These are phyloP conservation scores for Aphanomyces astaci DNA, from an alignment of 352 stramenopile species.

Conservation along the genomic window DNA sequence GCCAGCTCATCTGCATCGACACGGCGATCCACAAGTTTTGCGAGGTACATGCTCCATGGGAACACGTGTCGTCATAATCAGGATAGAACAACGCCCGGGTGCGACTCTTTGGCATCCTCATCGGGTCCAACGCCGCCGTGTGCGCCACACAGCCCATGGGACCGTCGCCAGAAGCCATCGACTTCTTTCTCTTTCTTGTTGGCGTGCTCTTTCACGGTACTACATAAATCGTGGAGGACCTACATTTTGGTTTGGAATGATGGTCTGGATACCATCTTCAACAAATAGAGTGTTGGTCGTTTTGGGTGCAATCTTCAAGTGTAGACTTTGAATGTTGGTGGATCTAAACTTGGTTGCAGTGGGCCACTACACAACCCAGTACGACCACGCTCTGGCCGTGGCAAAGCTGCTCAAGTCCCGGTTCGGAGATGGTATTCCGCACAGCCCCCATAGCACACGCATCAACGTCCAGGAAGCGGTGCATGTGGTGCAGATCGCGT, in stretches of 20 bases:
- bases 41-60: conserved; percentile 26
- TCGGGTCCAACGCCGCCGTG: conserved; percentile 53
- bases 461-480: conserved; percentile 14
- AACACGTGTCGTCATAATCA: too few species aligned
- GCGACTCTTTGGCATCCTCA: conserved; percentile 56
- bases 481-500: neutral
- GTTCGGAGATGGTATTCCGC: conserved; percentile 64
- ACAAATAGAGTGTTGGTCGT: neutral
- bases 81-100: conserved; percentile 62
- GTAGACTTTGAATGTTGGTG: neutral
- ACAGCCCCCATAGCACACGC: conserved; percentile 19
- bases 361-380: conserved; percentile 14
- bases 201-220: conserved; percentile 71
- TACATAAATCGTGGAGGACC: too few species aligned
- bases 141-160: conserved; percentile 41
- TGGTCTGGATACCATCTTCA: too few species aligned
- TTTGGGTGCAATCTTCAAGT: too few species aligned
- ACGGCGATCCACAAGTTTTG: conserved; percentile 60
- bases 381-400: conserved; percentile 39
- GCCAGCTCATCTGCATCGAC: conserved; percentile 70
- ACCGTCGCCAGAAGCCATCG: conserved; percentile 53
- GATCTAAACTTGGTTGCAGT: conserved; percentile 2
- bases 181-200: conserved; percentile 71
- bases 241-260: too few species aligned
- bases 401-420: conserved; percentile 52